Evolutionary conservation across 495 filamentous ascomycete genomes (phyloP).

Genomic region (Apodospora peruviana): DNA sequence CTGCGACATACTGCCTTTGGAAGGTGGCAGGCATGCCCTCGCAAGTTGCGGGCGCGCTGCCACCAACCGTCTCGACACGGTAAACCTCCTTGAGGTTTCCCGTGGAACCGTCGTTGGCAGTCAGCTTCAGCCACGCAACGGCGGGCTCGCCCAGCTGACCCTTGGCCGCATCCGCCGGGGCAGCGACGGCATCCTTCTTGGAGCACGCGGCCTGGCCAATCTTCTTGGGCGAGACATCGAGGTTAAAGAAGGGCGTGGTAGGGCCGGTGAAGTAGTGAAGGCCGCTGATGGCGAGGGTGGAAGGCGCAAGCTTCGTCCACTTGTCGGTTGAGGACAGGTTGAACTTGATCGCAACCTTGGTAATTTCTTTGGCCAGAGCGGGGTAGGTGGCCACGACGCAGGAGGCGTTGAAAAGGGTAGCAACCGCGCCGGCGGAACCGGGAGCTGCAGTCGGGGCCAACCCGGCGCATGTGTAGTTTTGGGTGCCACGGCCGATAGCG

Average conservation of each 20-base stretch:
- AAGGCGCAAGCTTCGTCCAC: slow-evolving; percentile 35
- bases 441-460: slow-evolving; percentile 53
- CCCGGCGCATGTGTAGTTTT: slow-evolving; percentile 85
- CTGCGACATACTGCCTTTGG: slow-evolving; percentile 72
- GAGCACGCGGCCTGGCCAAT: slow-evolving; percentile 58
- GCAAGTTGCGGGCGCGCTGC: slow-evolving; percentile 71
- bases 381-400: slow-evolving; percentile 68
- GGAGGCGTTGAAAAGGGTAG: slow-evolving; percentile 80
- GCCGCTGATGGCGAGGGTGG: slow-evolving; percentile 60
- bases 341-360: slow-evolving; percentile 51
- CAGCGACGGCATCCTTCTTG: slow-evolving; percentile 47
- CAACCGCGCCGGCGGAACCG: slow-evolving; percentile 65
- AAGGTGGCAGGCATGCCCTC: slow-evolving; percentile 56
- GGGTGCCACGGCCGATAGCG: slow-evolving; percentile 77
- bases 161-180: slow-evolving; percentile 51
- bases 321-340: slow-evolving; percentile 34
- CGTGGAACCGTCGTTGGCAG: slow-evolving; percentile 47
- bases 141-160: slow-evolving; percentile 51
- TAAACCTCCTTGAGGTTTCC: slow-evolving; percentile 69
- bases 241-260: slow-evolving; percentile 74
- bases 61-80: slow-evolving; percentile 80
- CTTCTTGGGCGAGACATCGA: slow-evolving; percentile 44
- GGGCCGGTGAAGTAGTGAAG: slow-evolving; percentile 70
- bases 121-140: slow-evolving; percentile 68
- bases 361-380: slow-evolving; percentile 52